Conservation (phyloP, 176 grass and related monocot genomes). For the Avena atlantica region DNA sequence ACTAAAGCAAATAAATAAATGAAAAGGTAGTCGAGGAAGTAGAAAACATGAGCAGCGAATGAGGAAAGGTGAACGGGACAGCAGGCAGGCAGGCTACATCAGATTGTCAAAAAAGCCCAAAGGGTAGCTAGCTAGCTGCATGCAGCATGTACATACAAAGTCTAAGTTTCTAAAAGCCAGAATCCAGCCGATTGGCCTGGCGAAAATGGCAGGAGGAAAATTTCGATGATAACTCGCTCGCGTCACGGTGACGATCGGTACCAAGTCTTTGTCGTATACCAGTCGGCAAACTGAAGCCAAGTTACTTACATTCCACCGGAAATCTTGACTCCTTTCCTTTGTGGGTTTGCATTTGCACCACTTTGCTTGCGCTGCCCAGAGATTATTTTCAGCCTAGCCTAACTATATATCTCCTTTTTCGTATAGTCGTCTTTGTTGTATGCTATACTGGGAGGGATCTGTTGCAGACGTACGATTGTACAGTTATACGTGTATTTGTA, state of each 20-base stretch:
- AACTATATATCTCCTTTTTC: slow-evolving; percentile 25
- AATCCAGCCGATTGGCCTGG: background rate
- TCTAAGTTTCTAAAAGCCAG: slow-evolving; percentile 16
- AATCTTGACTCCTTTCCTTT: slow-evolving; percentile 20
- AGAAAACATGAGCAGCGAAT: slow-evolving; percentile 38
- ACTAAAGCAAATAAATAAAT: too few species aligned
- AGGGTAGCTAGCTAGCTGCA: too few species aligned
- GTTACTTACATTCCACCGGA: slow-evolving; percentile 23
- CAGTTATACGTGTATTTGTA: slow-evolving; percentile 18
- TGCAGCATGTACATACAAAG: too few species aligned
- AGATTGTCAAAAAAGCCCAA: slow-evolving; percentile 47
- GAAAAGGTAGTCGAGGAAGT: background rate
- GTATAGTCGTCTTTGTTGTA: slow-evolving; percentile 19
- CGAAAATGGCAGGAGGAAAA: background rate
- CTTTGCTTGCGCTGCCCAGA: background rate
- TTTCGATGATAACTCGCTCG: slow-evolving; percentile 1
- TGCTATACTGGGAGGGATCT: slow-evolving; percentile 26
- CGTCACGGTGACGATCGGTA: slow-evolving; percentile 42
- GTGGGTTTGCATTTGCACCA: background rate
- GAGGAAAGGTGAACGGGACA: background rate
- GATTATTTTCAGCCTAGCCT: slow-evolving; percentile 47
- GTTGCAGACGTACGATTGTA: slow-evolving; percentile 28
- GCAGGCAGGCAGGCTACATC: background rate
- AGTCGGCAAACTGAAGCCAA: background rate
- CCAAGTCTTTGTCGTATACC: slow-evolving; percentile 13